phyloP scores from a whole-genome alignment of 2,329 filamentous ascomycete species.

The Penicillium sp. region DNA sequence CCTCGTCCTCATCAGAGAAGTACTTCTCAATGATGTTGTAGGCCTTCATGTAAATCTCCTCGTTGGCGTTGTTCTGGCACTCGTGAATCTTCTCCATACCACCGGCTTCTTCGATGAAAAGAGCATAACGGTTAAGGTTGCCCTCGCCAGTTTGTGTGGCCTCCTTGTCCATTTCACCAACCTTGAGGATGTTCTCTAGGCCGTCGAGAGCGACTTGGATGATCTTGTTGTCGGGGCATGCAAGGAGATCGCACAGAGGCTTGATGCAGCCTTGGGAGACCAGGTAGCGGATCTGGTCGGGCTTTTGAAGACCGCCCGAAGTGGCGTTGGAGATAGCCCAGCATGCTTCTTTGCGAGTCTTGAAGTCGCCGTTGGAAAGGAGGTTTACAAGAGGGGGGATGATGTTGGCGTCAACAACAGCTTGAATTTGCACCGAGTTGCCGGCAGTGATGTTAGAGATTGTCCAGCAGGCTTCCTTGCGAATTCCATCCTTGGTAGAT shows the following conservation, averaged over 20 bases:
- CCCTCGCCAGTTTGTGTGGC: conserved; percentile 51
- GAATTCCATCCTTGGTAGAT: conserved; percentile 97
- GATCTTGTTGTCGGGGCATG: conserved; percentile 99
- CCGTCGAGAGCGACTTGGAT: conserved; percentile 98
- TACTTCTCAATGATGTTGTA: conserved; percentile 99
- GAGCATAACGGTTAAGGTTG: conserved; percentile 85
- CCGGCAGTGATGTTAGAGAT: conserved; percentile 99
- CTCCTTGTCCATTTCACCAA: conserved; percentile 97
- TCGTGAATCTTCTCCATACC: conserved; percentile 99
- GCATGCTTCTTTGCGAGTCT: conserved; percentile 98
- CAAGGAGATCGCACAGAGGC: conserved; percentile 89
- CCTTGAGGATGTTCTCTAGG: conserved; percentile 98
- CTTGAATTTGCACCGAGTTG: conserved; percentile 95
- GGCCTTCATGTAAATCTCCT: conserved; percentile 99
- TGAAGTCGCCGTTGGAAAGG: conserved; percentile 93
- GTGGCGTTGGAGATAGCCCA: conserved; percentile 99
- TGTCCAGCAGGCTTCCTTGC: conserved; percentile 99
- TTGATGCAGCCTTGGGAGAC: conserved; percentile 94
- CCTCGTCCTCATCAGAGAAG: conserved; percentile 96
- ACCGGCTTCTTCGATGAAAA: conserved; percentile 97
- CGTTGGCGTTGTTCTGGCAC: conserved; percentile 99
- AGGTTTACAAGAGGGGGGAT: conserved; percentile 95
- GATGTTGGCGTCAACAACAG: conserved; percentile 94
- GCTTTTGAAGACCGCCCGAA: conserved; percentile 95
- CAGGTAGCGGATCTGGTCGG: conserved; percentile 94